These are phyloP conservation scores for Salix udensis DNA, from an alignment of 345 rosid species.

Conservation along the genomic window DNA sequence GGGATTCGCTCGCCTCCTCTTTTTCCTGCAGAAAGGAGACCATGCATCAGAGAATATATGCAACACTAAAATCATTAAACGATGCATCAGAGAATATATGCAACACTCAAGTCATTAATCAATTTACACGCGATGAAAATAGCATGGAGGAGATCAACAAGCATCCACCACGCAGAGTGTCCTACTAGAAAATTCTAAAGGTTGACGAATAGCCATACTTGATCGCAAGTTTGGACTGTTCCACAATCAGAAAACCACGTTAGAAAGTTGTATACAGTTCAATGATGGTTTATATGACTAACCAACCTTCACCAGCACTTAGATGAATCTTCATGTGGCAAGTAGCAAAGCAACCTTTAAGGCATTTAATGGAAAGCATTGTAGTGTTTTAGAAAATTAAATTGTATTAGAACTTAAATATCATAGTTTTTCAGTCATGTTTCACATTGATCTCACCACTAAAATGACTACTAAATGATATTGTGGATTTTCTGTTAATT, in stretches of 20 bases:
- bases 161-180: not conserved
- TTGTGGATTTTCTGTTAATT: not conserved
- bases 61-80: not conserved
- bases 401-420: not conserved
- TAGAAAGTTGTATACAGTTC: not conserved
- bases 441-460: not conserved
- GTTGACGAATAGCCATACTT: not conserved
- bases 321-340: not conserved
- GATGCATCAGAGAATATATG: conserved; percentile 7
- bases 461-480: not conserved
- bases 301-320: not conserved
- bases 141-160: not conserved
- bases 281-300: not conserved
- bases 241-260: not conserved
- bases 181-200: not conserved
- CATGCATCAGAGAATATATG: conserved; percentile 6
- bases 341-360: not conserved
- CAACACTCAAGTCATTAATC: not conserved
- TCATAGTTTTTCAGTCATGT: not conserved
- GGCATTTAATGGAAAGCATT: not conserved
- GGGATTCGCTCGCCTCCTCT: conserved; percentile 64
- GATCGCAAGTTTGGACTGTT: not conserved
- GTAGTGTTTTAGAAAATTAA: not conserved
- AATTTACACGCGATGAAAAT: not conserved
- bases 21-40: conserved; percentile 39